Evolutionary conservation across 768 basidiomycete genomes (phyloP), one percentile per base, ranked within the genome.

Genomic region (Suillus spraguei): DNA sequence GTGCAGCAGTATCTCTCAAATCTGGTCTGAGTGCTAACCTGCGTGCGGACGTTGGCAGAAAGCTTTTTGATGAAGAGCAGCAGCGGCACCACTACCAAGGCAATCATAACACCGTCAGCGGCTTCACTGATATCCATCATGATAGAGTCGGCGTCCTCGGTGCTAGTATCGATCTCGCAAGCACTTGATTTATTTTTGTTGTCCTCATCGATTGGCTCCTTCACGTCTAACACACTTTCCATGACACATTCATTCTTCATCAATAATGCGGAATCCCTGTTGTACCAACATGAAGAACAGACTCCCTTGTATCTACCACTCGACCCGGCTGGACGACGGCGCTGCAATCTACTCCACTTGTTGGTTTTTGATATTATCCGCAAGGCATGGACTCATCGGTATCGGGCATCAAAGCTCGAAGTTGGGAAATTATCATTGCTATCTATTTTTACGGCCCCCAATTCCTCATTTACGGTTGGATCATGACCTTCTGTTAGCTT

Each of bases 11-110:
- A 32, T 72, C 60, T 67, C 69, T 70, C 68, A 69, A 68, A 67
- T 70, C 73, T 28, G 71, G 72, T 49, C 72, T 79, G 54, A 81
- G 81, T 65, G 84, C 81, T 47, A 85, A 85, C 63, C 76, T 88
- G 52, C 80, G 87, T 52, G 82, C 86, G 17, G 88, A 90, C 66
- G 79, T 89, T 47, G 89, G 88, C 41, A 73, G 89, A 59, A 86
- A 84, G 72, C 74, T 91, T 62, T 91, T 91, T 69, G 89, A 90
- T 68, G 89, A 87, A 69, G 87, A 90, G 70, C 85, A 87, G 66
- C 77, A 84, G 69, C 81, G 85, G 59, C 79, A 77, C 33, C 74
- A 71, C 2, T 68, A 73, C 50, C 28, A 65, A 22, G 59, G 59
- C n/a, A 46, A 53, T 60, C 54, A 35, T 28, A 16, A 65, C 16